Evolutionary conservation across 2,329 filamentous ascomycete genomes (phyloP).

Genomic region (Ceratocystis diversiconidia): DNA sequence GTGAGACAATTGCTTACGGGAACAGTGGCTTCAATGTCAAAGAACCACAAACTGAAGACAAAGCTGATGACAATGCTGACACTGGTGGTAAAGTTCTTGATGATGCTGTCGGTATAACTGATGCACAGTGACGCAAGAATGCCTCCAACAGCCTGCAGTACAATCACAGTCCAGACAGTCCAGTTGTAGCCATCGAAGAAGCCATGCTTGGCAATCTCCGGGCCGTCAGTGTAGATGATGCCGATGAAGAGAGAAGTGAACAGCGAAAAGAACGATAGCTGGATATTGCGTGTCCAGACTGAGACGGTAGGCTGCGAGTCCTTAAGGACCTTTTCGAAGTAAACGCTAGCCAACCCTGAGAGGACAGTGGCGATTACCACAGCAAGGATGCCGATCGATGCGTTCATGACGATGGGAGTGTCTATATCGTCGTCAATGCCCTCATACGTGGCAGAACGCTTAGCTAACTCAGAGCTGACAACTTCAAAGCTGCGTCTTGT

Average conservation of each 20-base stretch:
- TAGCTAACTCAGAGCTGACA: conserved; percentile 25
- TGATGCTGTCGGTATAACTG: conserved; percentile 50
- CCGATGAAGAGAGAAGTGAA: conserved; percentile 80
- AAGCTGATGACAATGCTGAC: conserved; percentile 84
- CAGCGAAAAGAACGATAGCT: conserved; percentile 85
- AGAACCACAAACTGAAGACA: conserved; percentile 71
- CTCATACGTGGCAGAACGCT: conserved; percentile 77
- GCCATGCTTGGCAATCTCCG: conserved; percentile 65
- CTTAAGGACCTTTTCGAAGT: conserved; percentile 84
- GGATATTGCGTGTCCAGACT: conserved; percentile 88
- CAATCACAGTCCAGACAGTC: conserved; percentile 75
- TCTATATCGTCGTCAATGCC: conserved; percentile 58
- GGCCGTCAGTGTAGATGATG: conserved; percentile 74
- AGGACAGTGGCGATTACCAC: conserved; percentile 65
- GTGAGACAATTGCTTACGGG: conserved; percentile 42
- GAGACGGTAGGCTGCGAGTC: conserved; percentile 62
- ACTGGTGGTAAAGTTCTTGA: conserved; percentile 86
- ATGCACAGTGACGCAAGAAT: conserved; percentile 47
- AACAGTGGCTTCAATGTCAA: conserved; percentile 59
- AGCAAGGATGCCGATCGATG: conserved; percentile 62
- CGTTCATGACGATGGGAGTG: conserved; percentile 28
- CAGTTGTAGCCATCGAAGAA: conserved; percentile 94
- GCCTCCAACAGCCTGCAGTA: conserved; percentile 70
- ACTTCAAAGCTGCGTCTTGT: conserved; percentile 33
- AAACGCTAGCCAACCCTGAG: conserved; percentile 74